phyloP scores from a whole-genome alignment of 495 filamentous ascomycete genomes.

The Corynascus novoguineensis region DNA sequence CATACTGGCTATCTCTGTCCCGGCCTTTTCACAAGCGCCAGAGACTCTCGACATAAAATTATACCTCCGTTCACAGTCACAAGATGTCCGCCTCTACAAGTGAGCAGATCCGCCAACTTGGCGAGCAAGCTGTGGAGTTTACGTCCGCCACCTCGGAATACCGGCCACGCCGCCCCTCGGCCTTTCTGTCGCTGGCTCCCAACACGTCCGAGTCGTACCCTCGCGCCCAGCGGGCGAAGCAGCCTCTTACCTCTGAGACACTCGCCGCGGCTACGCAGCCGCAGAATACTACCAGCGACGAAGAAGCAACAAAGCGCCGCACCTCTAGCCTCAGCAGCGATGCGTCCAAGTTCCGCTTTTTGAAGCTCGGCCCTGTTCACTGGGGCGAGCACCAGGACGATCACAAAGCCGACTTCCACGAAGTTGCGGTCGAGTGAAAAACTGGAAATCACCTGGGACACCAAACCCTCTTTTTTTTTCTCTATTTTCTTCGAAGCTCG shows the following conservation, averaged over 20 bases:
- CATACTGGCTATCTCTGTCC: neutral
- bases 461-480: neutral
- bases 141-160: constrained; percentile 17
- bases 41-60: neutral
- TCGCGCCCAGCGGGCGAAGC: constrained; percentile 17
- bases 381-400: constrained; percentile 44
- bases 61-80: neutral
- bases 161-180: constrained; percentile 28
- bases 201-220: constrained; percentile 42
- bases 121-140: constrained; percentile 22
- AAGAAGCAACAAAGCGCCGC: constrained; percentile 24
- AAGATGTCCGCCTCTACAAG: constrained; percentile 13
- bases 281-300: neutral
- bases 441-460: neutral
- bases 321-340: constrained; percentile 34
- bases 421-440: constrained; percentile 41
- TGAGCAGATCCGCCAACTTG: constrained; percentile 21
- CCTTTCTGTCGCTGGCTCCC: constrained; percentile 44
- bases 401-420: constrained; percentile 41
- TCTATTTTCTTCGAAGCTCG: neutral
- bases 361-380: constrained; percentile 48
- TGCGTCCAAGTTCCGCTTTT: constrained; percentile 38
- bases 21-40: neutral
- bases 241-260: constrained; percentile 22
- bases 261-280: constrained; percentile 21